These are phyloP conservation scores for Septoria petroselini DNA, from an alignment of 2,329 filamentous ascomycete genomes.

Conservation along the genomic window DNA sequence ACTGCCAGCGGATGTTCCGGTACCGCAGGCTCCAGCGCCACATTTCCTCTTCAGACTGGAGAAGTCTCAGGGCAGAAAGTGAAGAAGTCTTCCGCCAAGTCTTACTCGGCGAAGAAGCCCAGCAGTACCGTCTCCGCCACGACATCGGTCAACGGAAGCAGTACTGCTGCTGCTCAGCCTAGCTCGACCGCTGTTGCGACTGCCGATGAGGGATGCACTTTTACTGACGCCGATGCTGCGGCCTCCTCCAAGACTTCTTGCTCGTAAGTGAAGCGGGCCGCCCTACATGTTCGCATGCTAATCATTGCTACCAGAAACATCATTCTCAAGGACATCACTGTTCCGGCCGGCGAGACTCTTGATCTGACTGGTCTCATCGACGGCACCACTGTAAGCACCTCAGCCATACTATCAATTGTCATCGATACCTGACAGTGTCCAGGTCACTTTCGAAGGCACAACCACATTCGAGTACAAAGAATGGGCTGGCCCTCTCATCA, in stretches of 20 bases:
- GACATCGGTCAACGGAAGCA: background rate
- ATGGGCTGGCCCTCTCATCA: slow-evolving; percentile 63
- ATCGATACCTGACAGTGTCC: slow-evolving; percentile 1
- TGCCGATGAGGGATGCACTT: slow-evolving; percentile 21
- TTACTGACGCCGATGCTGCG: slow-evolving; percentile 23
- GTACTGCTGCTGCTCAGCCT: slow-evolving; percentile 3
- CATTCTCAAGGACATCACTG: slow-evolving; percentile 42
- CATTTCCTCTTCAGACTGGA: slow-evolving; percentile 4
- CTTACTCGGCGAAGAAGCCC: background rate
- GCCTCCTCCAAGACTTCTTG: slow-evolving; percentile 41
- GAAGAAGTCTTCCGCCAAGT: slow-evolving; percentile 6
- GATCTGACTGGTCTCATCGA: slow-evolving; percentile 42
- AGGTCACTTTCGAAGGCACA: slow-evolving; percentile 61
- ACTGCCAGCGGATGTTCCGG: slow-evolving; percentile 4
- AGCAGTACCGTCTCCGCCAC: too few species aligned
- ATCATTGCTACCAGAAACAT: slow-evolving; percentile 30
- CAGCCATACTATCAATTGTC: slow-evolving; percentile 36
- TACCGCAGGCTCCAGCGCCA: background rate
- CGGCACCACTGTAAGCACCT: slow-evolving; percentile 44
- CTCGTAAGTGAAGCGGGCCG: slow-evolving; percentile 34
- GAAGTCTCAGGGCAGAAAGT: background rate
- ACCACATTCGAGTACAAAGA: slow-evolving; percentile 66
- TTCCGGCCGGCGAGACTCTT: slow-evolving; percentile 41
- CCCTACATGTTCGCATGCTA: background rate
- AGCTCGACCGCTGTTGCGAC: slow-evolving; percentile 8